Evolutionary conservation across 371 early-diverging fungal genomes (phyloP).

Genomic region (Dinochytrium kinnereticum): DNA sequence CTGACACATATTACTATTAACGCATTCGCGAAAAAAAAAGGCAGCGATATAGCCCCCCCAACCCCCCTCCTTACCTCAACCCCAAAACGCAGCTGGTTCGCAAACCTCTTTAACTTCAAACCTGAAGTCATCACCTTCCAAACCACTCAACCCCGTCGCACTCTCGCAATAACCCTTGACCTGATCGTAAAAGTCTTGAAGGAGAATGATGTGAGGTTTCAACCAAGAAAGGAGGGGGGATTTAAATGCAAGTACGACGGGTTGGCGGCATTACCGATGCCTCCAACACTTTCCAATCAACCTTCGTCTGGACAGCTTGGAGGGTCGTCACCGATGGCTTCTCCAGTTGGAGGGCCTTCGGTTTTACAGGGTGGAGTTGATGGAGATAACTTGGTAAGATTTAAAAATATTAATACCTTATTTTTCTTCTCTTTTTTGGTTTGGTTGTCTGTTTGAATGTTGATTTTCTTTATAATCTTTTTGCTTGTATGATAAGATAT

Average conservation of each 20-base stretch:
- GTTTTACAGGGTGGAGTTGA: background rate
- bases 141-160: background rate
- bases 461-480: background rate
- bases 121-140: slow-evolving; percentile 38
- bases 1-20: background rate
- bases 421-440: no score
- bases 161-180: slow-evolving; percentile 7
- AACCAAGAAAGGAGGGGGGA: slow-evolving; percentile 39
- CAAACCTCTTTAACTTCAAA: slow-evolving; percentile 46
- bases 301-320: background rate
- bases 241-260: slow-evolving; percentile 59
- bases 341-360: background rate
- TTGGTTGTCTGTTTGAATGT: background rate
- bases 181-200: background rate
- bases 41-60: background rate
- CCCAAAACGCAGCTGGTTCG: slow-evolving; percentile 52
- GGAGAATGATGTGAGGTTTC: slow-evolving; percentile 34
- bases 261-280: background rate
- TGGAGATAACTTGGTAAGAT: background rate
- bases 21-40: background rate
- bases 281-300: slow-evolving; percentile 15
- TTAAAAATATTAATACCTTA: background rate
- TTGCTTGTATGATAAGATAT: background rate
- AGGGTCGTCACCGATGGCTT: background rate
- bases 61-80: slow-evolving; percentile 29